A percentile compares a stretch with the other conserved stretches of the same genome.
Evolutionary conservation across 140 eudicot genomes (phyloP).

Genomic region (Bidens hawaiensis): DNA sequence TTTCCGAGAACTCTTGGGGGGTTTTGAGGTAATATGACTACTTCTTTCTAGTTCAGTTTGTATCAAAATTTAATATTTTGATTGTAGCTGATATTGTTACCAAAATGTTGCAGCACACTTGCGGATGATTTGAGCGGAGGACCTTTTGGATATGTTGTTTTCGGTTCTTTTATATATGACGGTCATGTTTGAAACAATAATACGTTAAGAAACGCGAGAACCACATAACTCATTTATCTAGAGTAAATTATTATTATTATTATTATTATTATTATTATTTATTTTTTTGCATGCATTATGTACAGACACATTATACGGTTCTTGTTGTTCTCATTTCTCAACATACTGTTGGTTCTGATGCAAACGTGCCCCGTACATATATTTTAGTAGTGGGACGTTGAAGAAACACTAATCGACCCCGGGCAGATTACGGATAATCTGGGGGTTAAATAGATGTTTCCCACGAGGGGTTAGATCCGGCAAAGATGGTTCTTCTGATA

Average conservation of each 20-base stretch:
- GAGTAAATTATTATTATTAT: too few relatives aligned
- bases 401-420: too few relatives aligned
- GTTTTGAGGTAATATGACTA: conserved; percentile 48
- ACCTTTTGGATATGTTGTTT: conserved; percentile 73
- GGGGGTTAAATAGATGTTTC: too few relatives aligned
- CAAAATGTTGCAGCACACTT: conserved; percentile 75
- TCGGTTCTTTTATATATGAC: neutral
- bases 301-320: neutral
- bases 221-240: neutral
- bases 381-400: too few relatives aligned
- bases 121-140: conserved; percentile 82
- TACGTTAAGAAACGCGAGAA: neutral
- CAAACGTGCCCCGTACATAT: too few relatives aligned
- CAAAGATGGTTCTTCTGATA: too few relatives aligned
- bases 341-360: too few relatives aligned
- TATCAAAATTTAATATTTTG: neutral
- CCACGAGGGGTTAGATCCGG: too few relatives aligned
- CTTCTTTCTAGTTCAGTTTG: conserved; percentile 1
- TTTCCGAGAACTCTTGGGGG: conserved; percentile 82
- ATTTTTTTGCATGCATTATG: neutral
- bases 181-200: neutral
- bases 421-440: too few relatives aligned
- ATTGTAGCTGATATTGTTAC: too few relatives aligned
- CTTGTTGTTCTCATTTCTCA: too few relatives aligned
- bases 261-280: too few relatives aligned